Conservation (phyloP, 2,329 filamentous ascomycete species). For the Lachnellula willkommii region DNA sequence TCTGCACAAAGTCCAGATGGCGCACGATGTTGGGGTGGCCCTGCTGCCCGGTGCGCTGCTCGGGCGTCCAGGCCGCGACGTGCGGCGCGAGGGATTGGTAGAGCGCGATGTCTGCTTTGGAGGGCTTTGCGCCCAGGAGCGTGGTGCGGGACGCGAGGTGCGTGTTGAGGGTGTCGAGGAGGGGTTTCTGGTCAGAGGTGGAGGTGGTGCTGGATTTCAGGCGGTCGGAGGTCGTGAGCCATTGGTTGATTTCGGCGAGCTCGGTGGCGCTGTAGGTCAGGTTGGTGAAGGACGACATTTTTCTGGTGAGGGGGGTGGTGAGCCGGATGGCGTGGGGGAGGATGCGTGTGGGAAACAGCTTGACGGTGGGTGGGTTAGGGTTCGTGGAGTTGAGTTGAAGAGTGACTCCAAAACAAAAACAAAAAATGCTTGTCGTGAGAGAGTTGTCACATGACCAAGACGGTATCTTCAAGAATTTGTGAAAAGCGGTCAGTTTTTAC, state of each 20-base stretch:
- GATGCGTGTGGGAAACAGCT: slow-evolving; percentile 28
- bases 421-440: no score
- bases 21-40: slow-evolving; percentile 89
- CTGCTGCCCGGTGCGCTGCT: slow-evolving; percentile 83
- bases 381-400: no score
- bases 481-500: no score
- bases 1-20: slow-evolving; percentile 91
- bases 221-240: slow-evolving; percentile 72
- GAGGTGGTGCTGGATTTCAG: slow-evolving; percentile 43
- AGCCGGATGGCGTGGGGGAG: slow-evolving; percentile 26
- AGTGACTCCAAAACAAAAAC: no score
- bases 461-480: no score
- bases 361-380: slow-evolving; percentile 15
- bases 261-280: slow-evolving; percentile 72
- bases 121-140: slow-evolving; percentile 82
- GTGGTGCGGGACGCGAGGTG: slow-evolving; percentile 87
- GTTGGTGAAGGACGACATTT: slow-evolving; percentile 61
- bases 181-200: slow-evolving; percentile 48
- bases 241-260: slow-evolving; percentile 82
- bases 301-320: slow-evolving; percentile 42
- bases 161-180: slow-evolving; percentile 74
- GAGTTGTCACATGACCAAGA: no score
- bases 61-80: slow-evolving; percentile 72
- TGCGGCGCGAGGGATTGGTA: slow-evolving; percentile 73
- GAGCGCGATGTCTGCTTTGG: slow-evolving; percentile 76